phyloP scores from a whole-genome alignment of 2,329 filamentous ascomycete genomes.

The Colletotrichum liriopes region DNA sequence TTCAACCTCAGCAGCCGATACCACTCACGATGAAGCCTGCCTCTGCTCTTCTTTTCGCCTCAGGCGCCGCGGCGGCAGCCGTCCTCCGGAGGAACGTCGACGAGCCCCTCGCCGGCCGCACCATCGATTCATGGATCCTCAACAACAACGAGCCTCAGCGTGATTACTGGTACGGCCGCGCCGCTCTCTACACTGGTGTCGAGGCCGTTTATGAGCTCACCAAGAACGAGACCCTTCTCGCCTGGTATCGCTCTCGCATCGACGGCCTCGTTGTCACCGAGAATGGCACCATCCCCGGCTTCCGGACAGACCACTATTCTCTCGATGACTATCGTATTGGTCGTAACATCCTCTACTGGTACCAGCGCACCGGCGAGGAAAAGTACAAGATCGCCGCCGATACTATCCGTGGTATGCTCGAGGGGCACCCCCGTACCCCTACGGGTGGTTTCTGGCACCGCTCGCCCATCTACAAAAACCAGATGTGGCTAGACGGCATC shows the following conservation, averaged over 20 bases:
- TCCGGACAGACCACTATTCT: constrained; percentile 64
- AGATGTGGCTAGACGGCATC: constrained; percentile 73
- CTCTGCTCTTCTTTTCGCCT: constrained; percentile 34
- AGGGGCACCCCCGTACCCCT: constrained; percentile 65
- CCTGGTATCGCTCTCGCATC: constrained; percentile 62
- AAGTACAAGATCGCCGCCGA: constrained; percentile 67
- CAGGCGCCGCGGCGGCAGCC: constrained; percentile 24
- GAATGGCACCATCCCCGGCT: constrained; percentile 64
- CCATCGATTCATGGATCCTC: constrained; percentile 65
- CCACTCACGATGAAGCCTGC: constrained; percentile 30
- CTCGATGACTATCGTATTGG: constrained; percentile 69
- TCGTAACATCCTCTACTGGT: constrained; percentile 66
- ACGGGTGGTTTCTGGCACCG: constrained; percentile 70
- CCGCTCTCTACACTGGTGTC: constrained; percentile 63
- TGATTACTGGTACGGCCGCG: constrained; percentile 60
- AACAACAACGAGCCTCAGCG: constrained; percentile 53
- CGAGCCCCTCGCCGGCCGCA: constrained; percentile 49
- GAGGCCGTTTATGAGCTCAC: constrained; percentile 63
- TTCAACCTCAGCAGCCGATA: not conserved
- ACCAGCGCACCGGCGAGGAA: constrained; percentile 60
- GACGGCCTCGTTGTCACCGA: constrained; percentile 60
- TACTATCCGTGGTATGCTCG: constrained; percentile 61
- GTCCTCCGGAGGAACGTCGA: constrained; percentile 24
- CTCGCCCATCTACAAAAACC: constrained; percentile 61
- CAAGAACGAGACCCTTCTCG: constrained; percentile 59